Conservation (phyloP, 2,329 filamentous ascomycete species). For the Blastomyces parvus region DNA sequence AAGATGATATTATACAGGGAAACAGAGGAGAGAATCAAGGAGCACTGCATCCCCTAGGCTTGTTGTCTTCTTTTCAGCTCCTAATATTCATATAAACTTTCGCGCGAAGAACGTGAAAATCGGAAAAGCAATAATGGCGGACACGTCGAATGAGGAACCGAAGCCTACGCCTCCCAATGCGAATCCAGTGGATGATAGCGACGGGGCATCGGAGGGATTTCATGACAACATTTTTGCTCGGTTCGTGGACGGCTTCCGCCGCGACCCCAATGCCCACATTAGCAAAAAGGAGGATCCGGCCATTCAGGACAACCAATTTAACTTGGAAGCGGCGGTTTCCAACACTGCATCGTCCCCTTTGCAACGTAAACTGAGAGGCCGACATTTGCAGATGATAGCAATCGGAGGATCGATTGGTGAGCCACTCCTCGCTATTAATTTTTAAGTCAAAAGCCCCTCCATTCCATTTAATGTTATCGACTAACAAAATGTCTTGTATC, state of each 20-base stretch:
- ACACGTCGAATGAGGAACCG: not conserved
- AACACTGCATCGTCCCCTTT: conserved; percentile 23
- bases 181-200: not conserved
- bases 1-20: too few relatives aligned
- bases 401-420: conserved; percentile 48
- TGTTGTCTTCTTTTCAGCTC: not conserved
- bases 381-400: conserved; percentile 52
- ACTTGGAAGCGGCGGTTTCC: conserved; percentile 22
- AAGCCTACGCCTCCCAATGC: not conserved
- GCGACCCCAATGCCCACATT: conserved; percentile 22
- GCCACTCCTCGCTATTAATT: not conserved
- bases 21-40: not conserved
- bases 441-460: not conserved
- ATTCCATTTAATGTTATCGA: not conserved
- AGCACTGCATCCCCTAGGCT: not conserved
- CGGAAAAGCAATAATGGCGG: not conserved
- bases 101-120: not conserved
- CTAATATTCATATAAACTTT: not conserved
- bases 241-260: conserved; percentile 22
- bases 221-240: not conserved
- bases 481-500: not conserved
- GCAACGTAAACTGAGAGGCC: conserved; percentile 35
- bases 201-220: not conserved
- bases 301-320: conserved; percentile 17
- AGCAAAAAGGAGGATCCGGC: conserved; percentile 10